phyloP scores from a whole-genome alignment of 208 protist species.

The Leishmania martiniquensis region DNA sequence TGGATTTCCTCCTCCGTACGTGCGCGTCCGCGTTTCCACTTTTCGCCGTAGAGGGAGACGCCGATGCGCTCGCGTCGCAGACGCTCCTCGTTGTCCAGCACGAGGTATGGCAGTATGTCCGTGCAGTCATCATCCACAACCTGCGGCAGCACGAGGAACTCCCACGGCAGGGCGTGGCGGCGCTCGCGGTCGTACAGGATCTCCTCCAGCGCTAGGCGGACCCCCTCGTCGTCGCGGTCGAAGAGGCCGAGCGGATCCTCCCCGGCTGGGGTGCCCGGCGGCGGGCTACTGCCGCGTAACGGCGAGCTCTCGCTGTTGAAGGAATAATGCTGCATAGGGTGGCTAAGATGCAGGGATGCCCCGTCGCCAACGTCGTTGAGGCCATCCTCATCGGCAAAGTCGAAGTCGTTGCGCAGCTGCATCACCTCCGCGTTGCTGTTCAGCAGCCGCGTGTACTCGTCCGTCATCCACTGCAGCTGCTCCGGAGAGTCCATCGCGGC shows the following conservation, averaged over 20 bases:
- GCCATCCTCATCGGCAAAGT: conserved; percentile 42
- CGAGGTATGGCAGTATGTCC: conserved; percentile 74
- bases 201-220: conserved; percentile 42
- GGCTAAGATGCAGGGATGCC: background rate
- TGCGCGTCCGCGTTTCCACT: conserved; percentile 72
- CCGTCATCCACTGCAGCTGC: conserved; percentile 46
- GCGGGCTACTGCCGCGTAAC: conserved; percentile 16
- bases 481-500: conserved; percentile 31
- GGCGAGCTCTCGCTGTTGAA: background rate
- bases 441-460: conserved; percentile 62
- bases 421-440: conserved; percentile 66
- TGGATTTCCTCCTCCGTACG: conserved; percentile 75
- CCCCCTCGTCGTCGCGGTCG: conserved; percentile 25
- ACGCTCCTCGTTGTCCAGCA: conserved; percentile 87
- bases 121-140: conserved; percentile 55
- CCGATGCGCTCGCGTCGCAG: conserved; percentile 74
- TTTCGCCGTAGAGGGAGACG: conserved; percentile 65
- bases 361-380: background rate
- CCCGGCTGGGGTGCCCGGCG: conserved; percentile 13
- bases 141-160: conserved; percentile 79
- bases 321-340: conserved; percentile 33
- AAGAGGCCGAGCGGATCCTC: background rate
- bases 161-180: conserved; percentile 80
- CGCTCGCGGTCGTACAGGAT: conserved; percentile 74
- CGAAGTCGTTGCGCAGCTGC: conserved; percentile 73